Base-by-base conservation (phyloP, 1,284 basidiomycete species). In the Salmacisia buchloeana region DNA sequence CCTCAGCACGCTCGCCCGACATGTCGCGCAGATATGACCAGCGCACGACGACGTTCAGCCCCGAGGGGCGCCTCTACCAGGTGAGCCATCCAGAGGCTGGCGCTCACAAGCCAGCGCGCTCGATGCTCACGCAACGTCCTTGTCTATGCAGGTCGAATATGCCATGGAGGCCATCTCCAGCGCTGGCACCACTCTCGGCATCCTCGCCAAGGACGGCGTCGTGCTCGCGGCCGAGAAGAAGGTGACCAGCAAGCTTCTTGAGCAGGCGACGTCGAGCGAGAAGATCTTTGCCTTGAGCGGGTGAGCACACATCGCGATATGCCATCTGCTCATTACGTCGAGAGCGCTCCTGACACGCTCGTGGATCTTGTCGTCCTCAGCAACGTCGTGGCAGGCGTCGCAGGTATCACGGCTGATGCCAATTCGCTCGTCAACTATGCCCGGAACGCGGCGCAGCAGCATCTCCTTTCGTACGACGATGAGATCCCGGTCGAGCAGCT, bases 151-250 rank as follows among this genome's bases (percentile, higher is more conserved):
- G 92, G 93, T 97, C 83, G 93, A 97, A 83, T 97, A 97, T 86
- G 93, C 93, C 59, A 97, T 97, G 93, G 93, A 97, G 80, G 93
- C 93, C 67, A 97, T 97, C 84, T 94, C 92, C 31, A 92, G 94
- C 76, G 94, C 93, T 31, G 94, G 94, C 68, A 94, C 93, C 15
- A 92, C 96, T 49, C 86, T 97, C 33, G 93, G 92, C 43, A 89
- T 97, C 61, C 85, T 96, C n/a, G 91, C 92, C 23, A 92, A 90
- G 72, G 80, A 68, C 56, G 94, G 96, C 0, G 91, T 98, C 39
- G 93, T 97, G 2, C 85, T 98, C n/a, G 94, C 93, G 0, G 94
- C 94, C 6, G 94, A 98, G 85, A 98, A 98, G 87, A 96, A 96
- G 83, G 93, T 98, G 43, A 97, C 96, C 0, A 93, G 93, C 58